Base-by-base conservation (phyloP, 2,329 filamentous ascomycete genomes). In the Colletotrichum melonis region DNA sequence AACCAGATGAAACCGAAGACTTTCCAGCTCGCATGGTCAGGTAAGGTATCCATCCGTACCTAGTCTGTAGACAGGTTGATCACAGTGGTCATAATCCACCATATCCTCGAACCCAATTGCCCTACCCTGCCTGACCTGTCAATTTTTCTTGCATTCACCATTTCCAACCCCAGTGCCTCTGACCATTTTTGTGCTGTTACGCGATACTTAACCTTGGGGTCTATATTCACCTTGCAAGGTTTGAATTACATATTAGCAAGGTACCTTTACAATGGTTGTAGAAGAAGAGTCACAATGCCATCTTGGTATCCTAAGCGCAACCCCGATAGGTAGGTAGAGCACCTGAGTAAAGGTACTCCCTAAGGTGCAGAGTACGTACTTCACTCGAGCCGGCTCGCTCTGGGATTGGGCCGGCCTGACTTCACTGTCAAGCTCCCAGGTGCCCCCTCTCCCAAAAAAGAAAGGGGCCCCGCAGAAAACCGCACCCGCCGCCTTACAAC, bases 381-480 rank as follows among this genome's bases (percentile, higher is more conserved):
- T 35, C 46, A 35, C 16, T 42, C 38, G 6, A 42, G 16, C 38
- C 38, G 38, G 38, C 49, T 66, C 19, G 16, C 30, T 60, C 46
- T 71, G 68, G 46, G 56, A 55, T 55, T 71, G 67, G 69, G 42
- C 38, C 49, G 42, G 57, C 52, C 58, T 72, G 57, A 68, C 69
- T 72, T 72, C 69, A 72, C 69, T 72, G 54, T 63, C 30, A 52
- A 32, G 16, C 28, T 30, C 67, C 14, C 38, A 42, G 38, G 38
- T 42, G 14, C 38, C 60, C 66, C 56, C 35, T 56, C 56, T 59
- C 71, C 60, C 24, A 26, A 28, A 73, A 55, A 70, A 70, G 56
- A 66, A 73, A 71, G 28, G 70, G 67, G 66, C 59, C 71, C 71
- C 71, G 71, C 71, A 70, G 65, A 71, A 71, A 66, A 64, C 66